These are phyloP conservation scores for Pseudogymnoascus sp. DNA, from an alignment of 2,329 filamentous ascomycete species.

Conservation along the genomic window DNA sequence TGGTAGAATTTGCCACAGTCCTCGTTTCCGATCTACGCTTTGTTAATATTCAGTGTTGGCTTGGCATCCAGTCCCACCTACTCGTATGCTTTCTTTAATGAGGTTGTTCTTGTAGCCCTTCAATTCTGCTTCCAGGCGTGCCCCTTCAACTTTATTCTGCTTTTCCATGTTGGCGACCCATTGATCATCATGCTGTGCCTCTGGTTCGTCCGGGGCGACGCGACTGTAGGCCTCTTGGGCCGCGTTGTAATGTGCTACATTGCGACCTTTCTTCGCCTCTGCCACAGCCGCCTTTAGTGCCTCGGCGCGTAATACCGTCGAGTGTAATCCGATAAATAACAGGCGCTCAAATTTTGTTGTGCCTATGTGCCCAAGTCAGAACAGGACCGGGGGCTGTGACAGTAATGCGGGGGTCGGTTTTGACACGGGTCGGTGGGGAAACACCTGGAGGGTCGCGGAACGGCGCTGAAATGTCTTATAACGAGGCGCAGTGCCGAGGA, in stretches of 20 bases:
- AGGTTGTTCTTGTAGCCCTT: conserved; percentile 94
- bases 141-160: conserved; percentile 60
- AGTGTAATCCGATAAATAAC: conserved; percentile 70
- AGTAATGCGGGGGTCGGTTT: not conserved
- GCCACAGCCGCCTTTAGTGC: conserved; percentile 69
- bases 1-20: conserved; percentile 82
- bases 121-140: conserved; percentile 73
- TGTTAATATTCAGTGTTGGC: not conserved
- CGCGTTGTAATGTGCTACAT: conserved; percentile 63
- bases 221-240: conserved; percentile 57
- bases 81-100: conserved; percentile 92
- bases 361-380: conserved; percentile 41
- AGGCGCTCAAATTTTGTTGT: conserved; percentile 75
- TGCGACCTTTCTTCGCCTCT: conserved; percentile 68
- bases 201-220: conserved; percentile 57
- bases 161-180: conserved; percentile 67
- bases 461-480: not conserved
- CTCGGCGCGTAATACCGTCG: conserved; percentile 66
- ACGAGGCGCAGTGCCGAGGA: not conserved
- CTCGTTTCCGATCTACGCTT: conserved; percentile 77
- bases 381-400: conserved; percentile 8
- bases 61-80: conserved; percentile 34
- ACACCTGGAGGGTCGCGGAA: not conserved
- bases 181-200: conserved; percentile 57
- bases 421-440: not conserved